phyloP scores from a whole-genome alignment of 441 rosid species.

The Capsella rubella region DNA sequence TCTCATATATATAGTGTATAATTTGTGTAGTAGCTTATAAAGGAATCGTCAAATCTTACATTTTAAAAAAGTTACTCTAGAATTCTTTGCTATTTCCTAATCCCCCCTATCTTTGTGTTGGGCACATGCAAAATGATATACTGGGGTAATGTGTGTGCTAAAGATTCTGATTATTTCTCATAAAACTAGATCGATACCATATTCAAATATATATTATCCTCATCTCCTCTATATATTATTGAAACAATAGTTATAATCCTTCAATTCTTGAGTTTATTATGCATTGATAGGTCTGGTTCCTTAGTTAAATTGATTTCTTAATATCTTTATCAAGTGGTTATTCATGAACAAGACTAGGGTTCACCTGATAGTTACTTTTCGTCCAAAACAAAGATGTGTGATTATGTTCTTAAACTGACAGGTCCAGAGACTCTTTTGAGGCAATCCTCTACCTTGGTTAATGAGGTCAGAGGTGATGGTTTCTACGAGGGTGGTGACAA shows the following conservation, averaged over 20 bases:
- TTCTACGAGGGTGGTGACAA: constrained; percentile 71
- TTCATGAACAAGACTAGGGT: constrained; percentile 11
- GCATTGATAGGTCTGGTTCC: constrained; percentile 1
- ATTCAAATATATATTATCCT: constrained; percentile 6
- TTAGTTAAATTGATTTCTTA: not conserved
- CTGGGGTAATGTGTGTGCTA: constrained; percentile 10
- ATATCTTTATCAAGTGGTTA: constrained; percentile 11
- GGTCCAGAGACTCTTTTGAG: constrained; percentile 91
- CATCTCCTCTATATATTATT: not conserved
- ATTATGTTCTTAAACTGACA: constrained; percentile 46
- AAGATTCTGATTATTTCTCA: constrained; percentile 10
- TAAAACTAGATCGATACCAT: constrained; percentile 3
- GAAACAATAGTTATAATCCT: constrained; percentile 3
- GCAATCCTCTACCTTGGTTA: constrained; percentile 68
- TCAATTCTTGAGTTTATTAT: constrained; percentile 2
- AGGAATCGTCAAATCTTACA: constrained; percentile 7
- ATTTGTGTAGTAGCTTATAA: not conserved
- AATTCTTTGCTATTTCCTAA: constrained; percentile 6
- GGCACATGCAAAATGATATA: constrained; percentile 15
- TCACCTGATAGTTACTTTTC: constrained; percentile 11
- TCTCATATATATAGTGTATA: not conserved
- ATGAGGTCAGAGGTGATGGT: constrained; percentile 49
- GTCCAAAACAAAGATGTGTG: constrained; percentile 28
- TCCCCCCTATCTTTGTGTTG: not conserved
- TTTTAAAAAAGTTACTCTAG: not conserved